Evolutionary conservation across 805 yeast species (phyloP).

Genomic region (Danielia reshetovae): DNA sequence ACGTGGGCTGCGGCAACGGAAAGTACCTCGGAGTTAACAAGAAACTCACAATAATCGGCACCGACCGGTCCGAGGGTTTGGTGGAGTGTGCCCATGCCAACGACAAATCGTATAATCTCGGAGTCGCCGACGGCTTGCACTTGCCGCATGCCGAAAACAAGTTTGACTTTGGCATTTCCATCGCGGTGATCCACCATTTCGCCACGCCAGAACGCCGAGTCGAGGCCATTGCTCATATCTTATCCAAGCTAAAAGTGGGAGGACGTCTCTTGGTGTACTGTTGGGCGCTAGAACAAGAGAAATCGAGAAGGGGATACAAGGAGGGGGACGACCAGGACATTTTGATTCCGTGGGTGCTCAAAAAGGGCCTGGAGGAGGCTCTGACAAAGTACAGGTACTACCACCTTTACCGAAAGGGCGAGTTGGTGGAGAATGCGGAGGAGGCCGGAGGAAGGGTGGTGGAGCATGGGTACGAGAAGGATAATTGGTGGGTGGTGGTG

Average conservation of each 20-base stretch:
- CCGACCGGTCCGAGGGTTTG: constrained; percentile 67
- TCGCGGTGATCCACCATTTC: constrained; percentile 95
- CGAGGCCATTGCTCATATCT: constrained; percentile 66
- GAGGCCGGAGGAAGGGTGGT: constrained; percentile 69
- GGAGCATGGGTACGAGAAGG: constrained; percentile 81
- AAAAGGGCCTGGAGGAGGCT: constrained; percentile 32
- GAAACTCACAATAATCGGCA: constrained; percentile 67
- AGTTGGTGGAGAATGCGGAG: constrained; percentile 64
- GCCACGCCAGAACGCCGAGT: constrained; percentile 78
- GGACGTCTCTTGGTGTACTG: constrained; percentile 83
- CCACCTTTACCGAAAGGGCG: constrained; percentile 83
- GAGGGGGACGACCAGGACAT: constrained; percentile 93
- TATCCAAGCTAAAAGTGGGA: constrained; percentile 51
- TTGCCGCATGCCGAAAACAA: constrained; percentile 35
- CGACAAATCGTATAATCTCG: constrained; percentile 45
- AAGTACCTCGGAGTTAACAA: constrained; percentile 76
- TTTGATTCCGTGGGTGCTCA: constrained; percentile 91
- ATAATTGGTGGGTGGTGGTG: constrained; percentile 78
- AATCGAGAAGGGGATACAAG: constrained; percentile 83
- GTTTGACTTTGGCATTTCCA: constrained; percentile 87
- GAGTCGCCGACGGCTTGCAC: constrained; percentile 77
- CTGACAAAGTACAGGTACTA: constrained; percentile 79
- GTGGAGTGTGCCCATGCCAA: constrained; percentile 56
- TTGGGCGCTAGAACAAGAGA: constrained; percentile 94
- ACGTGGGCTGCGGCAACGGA: constrained; percentile 97